These are phyloP conservation scores for Iberis pinnata DNA, from an alignment of 345 rosid species.

Conservation along the genomic window DNA sequence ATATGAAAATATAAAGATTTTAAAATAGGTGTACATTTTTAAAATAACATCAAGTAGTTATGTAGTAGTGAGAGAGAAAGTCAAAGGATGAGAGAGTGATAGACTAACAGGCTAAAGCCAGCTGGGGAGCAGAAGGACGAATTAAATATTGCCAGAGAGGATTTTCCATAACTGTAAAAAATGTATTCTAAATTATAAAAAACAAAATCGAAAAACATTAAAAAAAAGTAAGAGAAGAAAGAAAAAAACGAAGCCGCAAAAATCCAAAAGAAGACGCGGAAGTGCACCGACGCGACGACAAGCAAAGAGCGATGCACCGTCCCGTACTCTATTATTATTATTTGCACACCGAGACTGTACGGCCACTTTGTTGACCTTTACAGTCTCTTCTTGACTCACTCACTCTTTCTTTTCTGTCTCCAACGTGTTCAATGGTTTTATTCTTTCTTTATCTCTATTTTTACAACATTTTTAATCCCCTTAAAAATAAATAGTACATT, in stretches of 20 bases:
- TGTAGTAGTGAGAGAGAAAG: background rate
- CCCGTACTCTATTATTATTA: slow-evolving; percentile 8
- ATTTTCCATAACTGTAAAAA: slow-evolving; percentile 5
- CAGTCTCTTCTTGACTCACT: slow-evolving; percentile 24
- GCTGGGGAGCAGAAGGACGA: slow-evolving; percentile 36
- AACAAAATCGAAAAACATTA: background rate
- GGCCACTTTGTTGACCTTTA: slow-evolving; percentile 30
- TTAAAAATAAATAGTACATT: no score
- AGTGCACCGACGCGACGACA: slow-evolving; percentile 40
- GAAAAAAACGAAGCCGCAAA: slow-evolving; percentile 8
- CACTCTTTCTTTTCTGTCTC: slow-evolving; percentile 15
- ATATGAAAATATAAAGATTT: no score
- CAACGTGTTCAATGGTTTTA: slow-evolving; percentile 20
- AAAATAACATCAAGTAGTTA: no score
- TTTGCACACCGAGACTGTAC: slow-evolving; percentile 17
- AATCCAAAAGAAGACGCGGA: slow-evolving; percentile 23
- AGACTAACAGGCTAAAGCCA: slow-evolving; percentile 21
- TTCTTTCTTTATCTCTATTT: no score
- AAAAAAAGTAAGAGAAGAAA: background rate
- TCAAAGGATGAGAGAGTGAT: slow-evolving; percentile 22
- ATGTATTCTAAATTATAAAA: background rate
- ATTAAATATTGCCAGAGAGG: slow-evolving; percentile 36
- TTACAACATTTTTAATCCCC: no score
- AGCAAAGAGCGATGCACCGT: slow-evolving; percentile 32
- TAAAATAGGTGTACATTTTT: no score